Evolutionary conservation across 768 basidiomycete species (phyloP).

Genomic region (Auriscalpium orientale): DNA sequence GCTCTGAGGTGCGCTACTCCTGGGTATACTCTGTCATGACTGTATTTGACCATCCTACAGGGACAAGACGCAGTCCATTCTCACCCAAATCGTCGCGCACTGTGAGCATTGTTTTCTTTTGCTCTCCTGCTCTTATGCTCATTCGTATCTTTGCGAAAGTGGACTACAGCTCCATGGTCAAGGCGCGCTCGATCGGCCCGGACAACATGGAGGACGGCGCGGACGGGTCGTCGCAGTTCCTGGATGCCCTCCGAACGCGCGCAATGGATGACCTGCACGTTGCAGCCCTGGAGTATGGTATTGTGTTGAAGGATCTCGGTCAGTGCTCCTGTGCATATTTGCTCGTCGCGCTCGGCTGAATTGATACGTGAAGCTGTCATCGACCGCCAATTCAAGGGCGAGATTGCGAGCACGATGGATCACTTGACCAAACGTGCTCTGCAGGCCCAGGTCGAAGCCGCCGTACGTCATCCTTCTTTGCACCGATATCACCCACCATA

Average conservation of each 20-base stretch:
- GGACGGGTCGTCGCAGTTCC: slow-evolving; percentile 68
- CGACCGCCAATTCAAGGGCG: slow-evolving; percentile 83
- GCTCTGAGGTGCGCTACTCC: slow-evolving; percentile 35
- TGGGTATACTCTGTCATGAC: background rate
- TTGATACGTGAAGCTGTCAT: slow-evolving; percentile 57
- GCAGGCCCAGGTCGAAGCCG: slow-evolving; percentile 84
- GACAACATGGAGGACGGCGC: slow-evolving; percentile 65
- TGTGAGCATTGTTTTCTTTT: slow-evolving; percentile 42
- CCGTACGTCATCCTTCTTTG: slow-evolving; percentile 34
- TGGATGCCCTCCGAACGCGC: slow-evolving; percentile 72
- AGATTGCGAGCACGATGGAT: slow-evolving; percentile 80
- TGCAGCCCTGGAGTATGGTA: slow-evolving; percentile 79
- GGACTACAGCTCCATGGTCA: slow-evolving; percentile 59
- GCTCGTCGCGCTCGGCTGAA: background rate
- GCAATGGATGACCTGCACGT: slow-evolving; percentile 85
- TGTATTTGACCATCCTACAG: slow-evolving; percentile 7
- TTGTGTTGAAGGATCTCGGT: slow-evolving; percentile 75
- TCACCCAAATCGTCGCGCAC: slow-evolving; percentile 82
- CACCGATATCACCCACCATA: background rate
- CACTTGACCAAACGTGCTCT: slow-evolving; percentile 77
- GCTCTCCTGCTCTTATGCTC: background rate
- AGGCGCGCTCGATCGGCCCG: slow-evolving; percentile 72
- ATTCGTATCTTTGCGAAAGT: slow-evolving; percentile 21
- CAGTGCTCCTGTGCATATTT: slow-evolving; percentile 10
- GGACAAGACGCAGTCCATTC: slow-evolving; percentile 82